These are phyloP conservation scores for Aspergillus quadrilineatus DNA, from an alignment of 2,329 filamentous ascomycete genomes.

Conservation along the genomic window DNA sequence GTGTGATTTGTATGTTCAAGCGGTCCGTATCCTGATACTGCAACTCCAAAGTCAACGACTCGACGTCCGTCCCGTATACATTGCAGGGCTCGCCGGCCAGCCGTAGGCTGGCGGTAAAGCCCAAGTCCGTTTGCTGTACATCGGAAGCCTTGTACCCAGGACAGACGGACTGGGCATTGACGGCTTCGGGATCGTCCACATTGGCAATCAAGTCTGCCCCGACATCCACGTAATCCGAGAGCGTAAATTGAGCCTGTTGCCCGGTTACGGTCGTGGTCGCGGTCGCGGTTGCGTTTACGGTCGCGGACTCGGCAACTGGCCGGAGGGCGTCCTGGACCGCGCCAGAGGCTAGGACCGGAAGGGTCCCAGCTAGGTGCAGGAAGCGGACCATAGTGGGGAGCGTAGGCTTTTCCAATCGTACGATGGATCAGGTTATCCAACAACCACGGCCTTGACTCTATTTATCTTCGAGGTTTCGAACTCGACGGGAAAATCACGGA, in stretches of 20 bases:
- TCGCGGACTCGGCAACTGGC: constrained; percentile 1
- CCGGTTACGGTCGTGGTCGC: constrained; percentile 18
- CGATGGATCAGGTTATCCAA: constrained; percentile 1
- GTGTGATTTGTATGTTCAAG: constrained; percentile 68
- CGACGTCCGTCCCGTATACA: constrained; percentile 73
- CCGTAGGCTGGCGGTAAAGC: constrained; percentile 53
- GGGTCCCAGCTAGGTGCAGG: constrained; percentile 22
- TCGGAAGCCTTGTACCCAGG: constrained; percentile 59
- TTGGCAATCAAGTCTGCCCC: constrained; percentile 59
- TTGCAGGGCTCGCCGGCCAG: constrained; percentile 63
- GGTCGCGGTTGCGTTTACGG: neutral
- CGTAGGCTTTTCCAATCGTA: constrained; percentile 8
- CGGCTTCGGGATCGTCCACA: constrained; percentile 62
- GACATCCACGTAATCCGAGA: constrained; percentile 48
- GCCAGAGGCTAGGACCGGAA: constrained; percentile 27
- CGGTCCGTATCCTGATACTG: constrained; percentile 66
- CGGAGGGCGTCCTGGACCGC: constrained; percentile 18
- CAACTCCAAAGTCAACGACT: constrained; percentile 64
- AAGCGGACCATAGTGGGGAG: constrained; percentile 25
- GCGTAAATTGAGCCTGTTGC: constrained; percentile 43
- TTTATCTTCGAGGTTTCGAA: constrained; percentile 6
- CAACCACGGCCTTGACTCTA: neutral
- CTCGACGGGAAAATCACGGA: constrained; percentile 2
- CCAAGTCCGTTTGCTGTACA: constrained; percentile 46
- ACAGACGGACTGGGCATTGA: constrained; percentile 63